Percentiles rank a stretch among this genome's conserved stretches.
These are phyloP conservation scores for Parathielavia appendiculata DNA, from an alignment of 495 filamentous ascomycete genomes.

Conservation along the genomic window DNA sequence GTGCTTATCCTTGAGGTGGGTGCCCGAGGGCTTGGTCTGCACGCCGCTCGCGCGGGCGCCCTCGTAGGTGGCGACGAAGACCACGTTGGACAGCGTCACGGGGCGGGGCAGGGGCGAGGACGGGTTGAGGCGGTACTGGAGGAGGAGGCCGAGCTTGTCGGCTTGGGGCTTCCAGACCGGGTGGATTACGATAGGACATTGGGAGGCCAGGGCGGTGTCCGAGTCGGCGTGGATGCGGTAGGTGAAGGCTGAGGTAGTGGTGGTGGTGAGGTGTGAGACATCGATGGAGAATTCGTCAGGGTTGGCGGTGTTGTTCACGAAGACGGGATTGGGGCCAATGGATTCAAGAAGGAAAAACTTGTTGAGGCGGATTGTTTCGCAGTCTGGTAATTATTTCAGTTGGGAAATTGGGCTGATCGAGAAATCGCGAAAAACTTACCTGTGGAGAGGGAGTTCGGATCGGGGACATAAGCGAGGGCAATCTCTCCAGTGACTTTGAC, in stretches of 20 bases:
- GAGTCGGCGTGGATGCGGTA: conserved; percentile 85
- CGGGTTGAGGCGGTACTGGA: conserved; percentile 85
- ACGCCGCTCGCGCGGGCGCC: conserved; percentile 57
- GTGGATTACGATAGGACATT: conserved; percentile 67
- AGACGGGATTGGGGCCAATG: conserved; percentile 89
- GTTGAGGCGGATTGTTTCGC: conserved; percentile 74
- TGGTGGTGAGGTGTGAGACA: conserved; percentile 62
- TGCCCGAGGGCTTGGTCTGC: conserved; percentile 69
- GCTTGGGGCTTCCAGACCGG: conserved; percentile 80
- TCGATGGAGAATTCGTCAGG: conserved; percentile 79
- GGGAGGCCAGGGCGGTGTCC: conserved; percentile 52
- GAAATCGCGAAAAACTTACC: conserved; percentile 18
- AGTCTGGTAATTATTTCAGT: conserved; percentile 31
- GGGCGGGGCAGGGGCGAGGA: conserved; percentile 47
- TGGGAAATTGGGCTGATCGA: not conserved
- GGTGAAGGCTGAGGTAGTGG: conserved; percentile 76
- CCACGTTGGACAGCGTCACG: conserved; percentile 70
- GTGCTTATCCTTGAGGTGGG: conserved; percentile 82
- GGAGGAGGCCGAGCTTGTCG: conserved; percentile 72
- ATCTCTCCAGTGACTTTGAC: conserved; percentile 83
- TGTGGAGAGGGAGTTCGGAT: conserved; percentile 35
- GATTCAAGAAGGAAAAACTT: conserved; percentile 89
- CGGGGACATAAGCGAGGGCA: conserved; percentile 74
- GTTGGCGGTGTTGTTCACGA: conserved; percentile 62
- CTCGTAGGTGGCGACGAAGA: conserved; percentile 76